These are phyloP conservation scores for Phialophora expanda DNA, from an alignment of 2,329 filamentous ascomycete genomes.

Conservation along the genomic window DNA sequence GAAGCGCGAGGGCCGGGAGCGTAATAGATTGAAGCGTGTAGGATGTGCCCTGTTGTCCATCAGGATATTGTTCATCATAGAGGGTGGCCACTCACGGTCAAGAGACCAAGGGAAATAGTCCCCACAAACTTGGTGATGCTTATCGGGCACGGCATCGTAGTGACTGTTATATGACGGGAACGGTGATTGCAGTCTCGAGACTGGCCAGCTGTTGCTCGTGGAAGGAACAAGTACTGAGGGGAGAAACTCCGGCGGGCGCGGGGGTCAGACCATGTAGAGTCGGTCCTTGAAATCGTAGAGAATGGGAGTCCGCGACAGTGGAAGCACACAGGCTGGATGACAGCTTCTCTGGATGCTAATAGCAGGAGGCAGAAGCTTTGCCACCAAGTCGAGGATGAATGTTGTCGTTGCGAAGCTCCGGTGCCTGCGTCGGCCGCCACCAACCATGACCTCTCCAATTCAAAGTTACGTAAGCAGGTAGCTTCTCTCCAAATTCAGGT, in stretches of 20 bases:
- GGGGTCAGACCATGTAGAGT: slow-evolving; percentile 10
- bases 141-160: slow-evolving; percentile 60
- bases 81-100: slow-evolving; percentile 70
- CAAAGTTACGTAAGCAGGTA: neutral
- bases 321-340: neutral
- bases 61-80: slow-evolving; percentile 4
- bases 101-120: slow-evolving; percentile 82
- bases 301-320: neutral
- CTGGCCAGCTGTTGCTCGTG: neutral
- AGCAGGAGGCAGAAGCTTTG: neutral
- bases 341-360: neutral
- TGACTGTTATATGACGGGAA: neutral
- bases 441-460: neutral
- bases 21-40: slow-evolving; percentile 80
- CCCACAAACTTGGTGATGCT: slow-evolving; percentile 90
- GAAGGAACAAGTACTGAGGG: neutral
- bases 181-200: neutral
- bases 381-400: neutral
- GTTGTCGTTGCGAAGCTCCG: slow-evolving; percentile 15
- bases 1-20: slow-evolving; percentile 77
- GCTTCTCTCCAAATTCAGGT: neutral
- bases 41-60: slow-evolving; percentile 73
- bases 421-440: slow-evolving; percentile 11
- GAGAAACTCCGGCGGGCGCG: slow-evolving; percentile 4
- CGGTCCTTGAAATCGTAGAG: neutral